Base-by-base conservation (phyloP, 768 basidiomycete species). In the Nidularia sp. region DNA sequence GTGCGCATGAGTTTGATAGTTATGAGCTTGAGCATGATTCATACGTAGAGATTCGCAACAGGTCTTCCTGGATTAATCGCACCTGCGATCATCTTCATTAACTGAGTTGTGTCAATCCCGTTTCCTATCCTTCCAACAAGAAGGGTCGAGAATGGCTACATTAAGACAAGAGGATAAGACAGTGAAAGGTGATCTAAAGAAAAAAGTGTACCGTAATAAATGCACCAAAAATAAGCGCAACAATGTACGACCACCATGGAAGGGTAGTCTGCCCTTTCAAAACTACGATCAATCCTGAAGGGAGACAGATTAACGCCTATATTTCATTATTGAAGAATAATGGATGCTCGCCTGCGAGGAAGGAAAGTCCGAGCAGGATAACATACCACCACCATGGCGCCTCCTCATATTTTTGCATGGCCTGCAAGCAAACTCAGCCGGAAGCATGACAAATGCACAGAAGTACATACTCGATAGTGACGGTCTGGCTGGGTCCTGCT, bases 41-140 rank as follows among this genome's bases (percentile, higher is more conserved):
- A 41, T 18, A 85, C 81, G 60, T 86, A 86, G 53, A 87, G 78
- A 62, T 87, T 88, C 1, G 84, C 85, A 4, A 86, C 80, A 0
- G 85, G 84, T 46, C 77, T 74, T 42, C 85, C 85, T 5, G 84
- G 81, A 58, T 81, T 80, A 6, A 84, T 66, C 2, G 75, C 77
- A 10, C 80, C 80, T 7, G 78, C 82, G 13, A 83, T 74, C 82
- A 85, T 84, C 65, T 83, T 82, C 77, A 84, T 81, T 51, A 85
- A 60, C 58, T 82, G 78, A 55, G 76, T 79, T 4, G 83, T 85
- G 2, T 75, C 76, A 45, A 86, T 69, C n/a, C 81, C 83, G 55
- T 73, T 82, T 15, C 84, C 84, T 72, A 83, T 74, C n/a, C 82
- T 75, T 10, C 77, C 82, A 57, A 58, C 79, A 0, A 85, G 69